phyloP scores from a whole-genome alignment of 164 flowering plant species.

The Liriodendron chinense region DNA sequence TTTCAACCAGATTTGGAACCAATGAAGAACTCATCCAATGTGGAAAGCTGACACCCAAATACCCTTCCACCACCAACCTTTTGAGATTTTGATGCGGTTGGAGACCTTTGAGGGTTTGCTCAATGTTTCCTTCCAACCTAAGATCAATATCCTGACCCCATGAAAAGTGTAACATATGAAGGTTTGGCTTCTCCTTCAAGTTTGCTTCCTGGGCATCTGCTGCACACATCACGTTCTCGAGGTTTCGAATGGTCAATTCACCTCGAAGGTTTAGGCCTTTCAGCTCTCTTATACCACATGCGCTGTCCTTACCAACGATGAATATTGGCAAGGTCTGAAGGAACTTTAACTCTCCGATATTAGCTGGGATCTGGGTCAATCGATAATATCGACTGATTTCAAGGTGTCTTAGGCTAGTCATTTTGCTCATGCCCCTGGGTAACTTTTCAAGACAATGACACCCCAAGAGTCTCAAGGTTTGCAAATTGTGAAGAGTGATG shows the following conservation, averaged over 20 bases:
- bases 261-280: conserved; percentile 1
- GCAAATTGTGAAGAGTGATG: conserved; percentile 1
- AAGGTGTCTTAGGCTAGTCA: conserved; percentile 13
- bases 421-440: conserved; percentile 2
- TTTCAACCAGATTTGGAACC: neutral
- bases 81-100: conserved; percentile 6
- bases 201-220: conserved; percentile 3
- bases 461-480: conserved; percentile 3
- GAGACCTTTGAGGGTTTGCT: neutral
- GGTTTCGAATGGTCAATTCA: neutral
- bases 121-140: neutral
- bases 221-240: conserved; percentile 1
- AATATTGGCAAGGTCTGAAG: conserved; percentile 2
- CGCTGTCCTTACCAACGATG: neutral
- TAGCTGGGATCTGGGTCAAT: neutral
- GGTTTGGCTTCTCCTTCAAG: neutral
- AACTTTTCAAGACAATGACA: neutral
- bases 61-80: neutral
- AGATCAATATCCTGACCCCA: neutral
- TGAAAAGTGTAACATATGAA: neutral
- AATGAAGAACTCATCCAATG: neutral
- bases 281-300: conserved; percentile 1
- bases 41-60: neutral
- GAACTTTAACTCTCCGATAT: neutral
- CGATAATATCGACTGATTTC: neutral